phyloP scores from a whole-genome alignment of 805 yeast genomes.

The Myxozyma vanderwaltii region DNA sequence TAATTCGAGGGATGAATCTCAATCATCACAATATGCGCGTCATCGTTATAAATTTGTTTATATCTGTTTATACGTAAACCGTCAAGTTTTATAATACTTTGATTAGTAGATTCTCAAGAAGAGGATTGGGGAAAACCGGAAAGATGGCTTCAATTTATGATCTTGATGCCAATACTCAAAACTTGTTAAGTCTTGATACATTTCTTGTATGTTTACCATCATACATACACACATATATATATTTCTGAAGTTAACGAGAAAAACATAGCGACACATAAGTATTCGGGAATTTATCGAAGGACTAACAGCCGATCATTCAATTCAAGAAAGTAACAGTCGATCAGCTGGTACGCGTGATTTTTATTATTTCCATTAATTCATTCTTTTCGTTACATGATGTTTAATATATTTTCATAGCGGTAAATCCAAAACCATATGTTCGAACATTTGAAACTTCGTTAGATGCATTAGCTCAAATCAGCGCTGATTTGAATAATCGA shows the following conservation, averaged over 20 bases:
- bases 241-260: too few relatives aligned
- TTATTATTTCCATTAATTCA: too few relatives aligned
- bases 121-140: background rate
- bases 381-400: too few relatives aligned
- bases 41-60: too few relatives aligned
- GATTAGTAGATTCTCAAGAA: background rate
- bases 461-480: conserved; percentile 64
- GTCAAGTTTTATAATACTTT: too few relatives aligned
- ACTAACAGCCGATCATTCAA: conserved; percentile 24
- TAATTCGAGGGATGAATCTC: too few relatives aligned
- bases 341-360: conserved; percentile 9
- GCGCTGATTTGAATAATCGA: conserved; percentile 55
- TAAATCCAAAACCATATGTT: conserved; percentile 93
- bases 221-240: background rate
- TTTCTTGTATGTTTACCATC: conserved; percentile 20
- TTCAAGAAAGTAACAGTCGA: conserved; percentile 19
- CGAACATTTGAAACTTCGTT: conserved; percentile 88
- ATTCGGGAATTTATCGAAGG: conserved; percentile 33
- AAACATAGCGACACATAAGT: conserved; percentile 14
- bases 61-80: too few relatives aligned
- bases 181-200: conserved; percentile 34
- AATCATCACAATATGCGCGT: too few relatives aligned
- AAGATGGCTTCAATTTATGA: conserved; percentile 27
- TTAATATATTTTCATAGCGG: too few relatives aligned
- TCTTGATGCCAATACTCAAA: conserved; percentile 29